Conservation (phyloP, 2,329 filamentous ascomycete species). For the Thyridium curvatum region DNA sequence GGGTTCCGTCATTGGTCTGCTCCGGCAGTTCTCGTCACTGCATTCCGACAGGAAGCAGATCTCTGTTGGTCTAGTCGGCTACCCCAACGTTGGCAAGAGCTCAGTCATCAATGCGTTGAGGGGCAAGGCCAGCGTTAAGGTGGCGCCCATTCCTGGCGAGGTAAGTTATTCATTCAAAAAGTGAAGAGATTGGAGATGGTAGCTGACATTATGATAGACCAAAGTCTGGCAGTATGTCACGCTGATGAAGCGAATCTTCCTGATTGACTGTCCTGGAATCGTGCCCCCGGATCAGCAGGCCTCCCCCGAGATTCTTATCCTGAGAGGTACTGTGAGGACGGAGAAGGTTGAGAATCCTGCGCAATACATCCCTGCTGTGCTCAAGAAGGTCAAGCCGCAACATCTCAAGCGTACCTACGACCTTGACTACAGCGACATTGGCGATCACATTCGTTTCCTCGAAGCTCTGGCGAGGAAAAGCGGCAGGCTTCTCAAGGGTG, state of each 20-base stretch:
- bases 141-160: slow-evolving; percentile 85
- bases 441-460: slow-evolving; percentile 71
- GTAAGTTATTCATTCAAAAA: no score
- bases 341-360: slow-evolving; percentile 96
- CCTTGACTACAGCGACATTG: slow-evolving; percentile 62
- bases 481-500: slow-evolving; percentile 79
- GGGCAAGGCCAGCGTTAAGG: slow-evolving; percentile 89
- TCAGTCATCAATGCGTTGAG: slow-evolving; percentile 88
- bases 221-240: slow-evolving; percentile 99
- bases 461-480: slow-evolving; percentile 82
- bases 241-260: slow-evolving; percentile 68
- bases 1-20: slow-evolving; percentile 83
- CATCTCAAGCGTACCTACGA: slow-evolving; percentile 94
- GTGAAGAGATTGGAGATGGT: no score
- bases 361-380: slow-evolving; percentile 84
- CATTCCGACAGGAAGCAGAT: slow-evolving; percentile 92
- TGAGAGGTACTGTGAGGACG: slow-evolving; percentile 86
- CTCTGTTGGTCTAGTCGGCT: slow-evolving; percentile 73
- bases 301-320: slow-evolving; percentile 71
- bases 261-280: slow-evolving; percentile 96
- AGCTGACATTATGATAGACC: slow-evolving; percentile 46
- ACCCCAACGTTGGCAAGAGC: slow-evolving; percentile 93
- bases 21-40: slow-evolving; percentile 86
- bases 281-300: slow-evolving; percentile 84
- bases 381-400: slow-evolving; percentile 73